Percentiles rank a stretch among this genome's conserved stretches.
Evolutionary conservation across 129 eudicot genomes (phyloP).

Genomic region (Daucus carota): DH1_v3.0 NC_030384.2:37345001-37345500

Average conservation of each 20-base stretch:
- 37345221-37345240: not conserved
- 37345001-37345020: too few relatives aligned
- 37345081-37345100: too few relatives aligned
- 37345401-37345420: not conserved
- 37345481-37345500: not conserved
- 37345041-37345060: too few relatives aligned
- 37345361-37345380: too few relatives aligned
- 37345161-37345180: constrained; percentile 10
- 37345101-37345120: too few relatives aligned
- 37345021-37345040: too few relatives aligned
- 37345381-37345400: not conserved
- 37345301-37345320: constrained; percentile 13
- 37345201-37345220: constrained; percentile 11
- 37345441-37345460: not conserved
- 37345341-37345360: not conserved
- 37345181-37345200: constrained; percentile 1
- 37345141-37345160: not conserved
- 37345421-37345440: not conserved
- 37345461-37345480: not conserved
- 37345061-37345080: too few relatives aligned
- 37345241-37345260: not conserved
- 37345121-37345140: not conserved
- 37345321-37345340: constrained; percentile 18
- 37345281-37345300: constrained; percentile 3
- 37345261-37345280: constrained; percentile 1